Base-by-base conservation (phyloP, 345 rosid species). In the Citrus cavaleriei region DNA sequence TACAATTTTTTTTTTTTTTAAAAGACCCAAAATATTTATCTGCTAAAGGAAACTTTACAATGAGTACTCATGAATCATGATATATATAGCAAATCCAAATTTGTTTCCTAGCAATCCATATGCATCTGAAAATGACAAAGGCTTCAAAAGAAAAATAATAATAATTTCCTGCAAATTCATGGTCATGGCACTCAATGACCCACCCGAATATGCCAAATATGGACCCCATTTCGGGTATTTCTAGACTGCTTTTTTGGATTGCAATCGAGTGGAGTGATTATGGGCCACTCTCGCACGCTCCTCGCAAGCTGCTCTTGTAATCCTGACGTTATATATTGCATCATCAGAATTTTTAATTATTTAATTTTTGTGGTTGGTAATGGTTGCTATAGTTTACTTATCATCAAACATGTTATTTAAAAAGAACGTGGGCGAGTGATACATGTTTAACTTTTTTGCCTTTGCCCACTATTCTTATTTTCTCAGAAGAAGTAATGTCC, bases 241-340 rank as follows among this genome's bases (percentile, higher is more conserved):
- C 32, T 14, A 32, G 72, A 51, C 61, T 14, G 54, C 78, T 34
- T 65, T 62, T 65, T 7, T 7, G 34, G 32, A 54, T 54, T 66
- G 78, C 30, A 66, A 32, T 76, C 65, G 67, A 76, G 51, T 27
- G 34, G 22, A 24, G 51, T 46, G 51, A 46, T 65, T 34, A n/a
- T 72, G 77, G 77, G 58, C 72, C 77, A 72, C 59, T 63, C 81
- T 42, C 59, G 28, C 63, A 64, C 81, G 81, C 81, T 32, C 72
- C 77, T 54, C 55, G 6, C 46, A 7, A 21, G 37, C 18, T 74
- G 60, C 82, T 68, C 66, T 79, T 37, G 78, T 70, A 51, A 76
- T 28, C 70, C 75, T 63, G 38, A 51, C 75, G 67, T 75, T 55
- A 69, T 76, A 8, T 34, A 65, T 34, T 65, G 69, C 69, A 21